phyloP scores from a whole-genome alignment of 768 basidiomycete genomes.

The Trametes cubensis region DNA sequence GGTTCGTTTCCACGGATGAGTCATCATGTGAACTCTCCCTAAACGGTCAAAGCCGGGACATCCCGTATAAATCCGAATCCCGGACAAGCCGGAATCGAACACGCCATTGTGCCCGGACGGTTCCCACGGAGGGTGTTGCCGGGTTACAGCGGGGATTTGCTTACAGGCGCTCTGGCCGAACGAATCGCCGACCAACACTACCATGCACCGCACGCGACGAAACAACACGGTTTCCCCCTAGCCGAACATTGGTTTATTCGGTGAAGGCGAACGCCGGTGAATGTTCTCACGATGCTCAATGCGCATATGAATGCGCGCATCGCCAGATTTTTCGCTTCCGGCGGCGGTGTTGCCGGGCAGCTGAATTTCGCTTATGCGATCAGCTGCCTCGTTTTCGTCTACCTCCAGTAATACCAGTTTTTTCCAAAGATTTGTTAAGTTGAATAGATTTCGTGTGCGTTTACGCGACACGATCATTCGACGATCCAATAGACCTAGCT shows the following conservation, averaged over 20 bases:
- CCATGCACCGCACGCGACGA: too few relatives aligned
- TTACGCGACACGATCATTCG: conserved; percentile 3
- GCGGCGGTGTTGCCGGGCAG: not conserved
- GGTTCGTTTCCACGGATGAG: too few relatives aligned
- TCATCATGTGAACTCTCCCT: too few relatives aligned
- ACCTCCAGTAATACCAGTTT: not conserved
- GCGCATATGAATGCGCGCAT: too few relatives aligned
- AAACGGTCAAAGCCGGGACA: too few relatives aligned
- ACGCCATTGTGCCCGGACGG: too few relatives aligned
- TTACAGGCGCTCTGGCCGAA: not conserved
- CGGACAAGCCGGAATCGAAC: too few relatives aligned
- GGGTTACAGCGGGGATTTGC: too few relatives aligned
- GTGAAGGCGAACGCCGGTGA: conserved; percentile 4
- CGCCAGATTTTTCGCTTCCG: not conserved
- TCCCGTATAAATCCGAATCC: too few relatives aligned
- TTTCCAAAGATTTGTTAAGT: conserved; percentile 7
- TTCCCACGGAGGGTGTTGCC: too few relatives aligned
- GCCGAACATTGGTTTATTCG: not conserved
- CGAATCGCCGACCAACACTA: not conserved
- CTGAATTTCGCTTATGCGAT: not conserved
- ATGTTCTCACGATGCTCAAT: not conserved
- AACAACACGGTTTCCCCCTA: not conserved
- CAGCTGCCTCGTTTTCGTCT: not conserved
- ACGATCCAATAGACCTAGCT: conserved; percentile 1
- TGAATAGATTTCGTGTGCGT: not conserved